Evolutionary conservation across 352 stramenopile species (phyloP).

Genomic region (Pythium brachiatum): DNA sequence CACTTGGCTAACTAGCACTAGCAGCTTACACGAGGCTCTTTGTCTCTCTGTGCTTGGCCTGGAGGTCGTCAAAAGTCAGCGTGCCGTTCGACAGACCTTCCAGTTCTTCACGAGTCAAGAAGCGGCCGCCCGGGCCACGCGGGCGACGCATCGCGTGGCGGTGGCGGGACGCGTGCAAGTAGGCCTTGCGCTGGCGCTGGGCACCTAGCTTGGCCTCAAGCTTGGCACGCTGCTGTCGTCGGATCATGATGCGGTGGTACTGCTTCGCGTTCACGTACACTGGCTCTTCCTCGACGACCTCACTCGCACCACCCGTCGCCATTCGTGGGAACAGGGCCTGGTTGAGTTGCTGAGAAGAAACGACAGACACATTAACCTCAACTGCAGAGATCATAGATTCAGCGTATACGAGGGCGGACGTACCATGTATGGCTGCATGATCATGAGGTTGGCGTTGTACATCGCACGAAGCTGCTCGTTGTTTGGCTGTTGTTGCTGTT

Average conservation of each 20-base stretch:
- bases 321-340: constrained; percentile 60
- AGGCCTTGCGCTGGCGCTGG: constrained; percentile 77
- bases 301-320: constrained; percentile 32
- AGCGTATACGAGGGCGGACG: no score
- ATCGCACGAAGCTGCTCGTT: constrained; percentile 81
- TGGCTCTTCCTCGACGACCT: constrained; percentile 80
- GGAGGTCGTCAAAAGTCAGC: constrained; percentile 58
- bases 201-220: constrained; percentile 83
- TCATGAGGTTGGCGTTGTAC: constrained; percentile 78
- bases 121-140: constrained; percentile 77
- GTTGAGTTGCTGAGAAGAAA: constrained; percentile 33
- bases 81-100: constrained; percentile 65
- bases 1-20: not conserved
- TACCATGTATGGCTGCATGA: constrained; percentile 84
- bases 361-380: constrained; percentile 16
- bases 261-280: constrained; percentile 92
- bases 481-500: constrained; percentile 63
- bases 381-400: not conserved
- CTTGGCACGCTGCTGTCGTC: constrained; percentile 83
- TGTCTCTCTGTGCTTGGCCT: constrained; percentile 29
- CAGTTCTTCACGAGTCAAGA: constrained; percentile 82
- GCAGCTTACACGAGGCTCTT: constrained; percentile 23
- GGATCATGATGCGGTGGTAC: constrained; percentile 89
- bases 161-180: constrained; percentile 85
- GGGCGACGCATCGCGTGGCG: constrained; percentile 86